phyloP scores from a whole-genome alignment of 1,284 basidiomycete genomes.

The Rhodotorula sp. region DNA sequence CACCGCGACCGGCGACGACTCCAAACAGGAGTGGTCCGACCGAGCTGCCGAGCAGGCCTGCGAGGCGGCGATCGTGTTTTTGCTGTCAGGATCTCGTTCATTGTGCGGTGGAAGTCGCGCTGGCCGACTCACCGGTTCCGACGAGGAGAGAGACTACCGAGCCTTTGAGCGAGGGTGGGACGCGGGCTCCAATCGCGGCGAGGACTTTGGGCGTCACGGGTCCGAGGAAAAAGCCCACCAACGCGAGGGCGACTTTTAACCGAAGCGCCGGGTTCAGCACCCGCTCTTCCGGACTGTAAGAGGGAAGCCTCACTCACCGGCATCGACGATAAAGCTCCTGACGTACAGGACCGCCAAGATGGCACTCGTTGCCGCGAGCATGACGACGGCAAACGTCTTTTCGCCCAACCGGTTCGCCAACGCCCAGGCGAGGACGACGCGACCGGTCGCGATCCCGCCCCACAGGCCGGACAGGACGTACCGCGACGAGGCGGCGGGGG shows the following conservation, averaged over 20 bases:
- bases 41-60: conserved; percentile 30
- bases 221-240: conserved; percentile 36
- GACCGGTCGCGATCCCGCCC: conserved; percentile 36
- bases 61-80: too few relatives aligned
- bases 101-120: too few relatives aligned
- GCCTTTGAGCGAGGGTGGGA: conserved; percentile 35
- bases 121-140: conserved; percentile 23
- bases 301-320: conserved; percentile 4
- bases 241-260: conserved; percentile 14
- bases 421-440: conserved; percentile 24
- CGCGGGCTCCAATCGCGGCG: conserved; percentile 20
- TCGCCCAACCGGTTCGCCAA: conserved; percentile 28
- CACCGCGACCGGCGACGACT: conserved; percentile 21
- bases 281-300: too few relatives aligned
- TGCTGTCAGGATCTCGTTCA: too few relatives aligned
- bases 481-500: conserved; percentile 28
- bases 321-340: conserved; percentile 19
- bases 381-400: conserved; percentile 22
- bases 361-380: conserved; percentile 18
- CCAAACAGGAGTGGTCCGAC: conserved; percentile 32
- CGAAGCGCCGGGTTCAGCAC: background rate
- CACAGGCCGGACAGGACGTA: conserved; percentile 32
- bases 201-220: conserved; percentile 31
- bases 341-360: conserved; percentile 31
- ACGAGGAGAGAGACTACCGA: conserved; percentile 29